A percentile compares a stretch with the other conserved stretches of the same genome.
Evolutionary conservation across 768 basidiomycete species (phyloP).

Genomic region (Russula emetica): DNA sequence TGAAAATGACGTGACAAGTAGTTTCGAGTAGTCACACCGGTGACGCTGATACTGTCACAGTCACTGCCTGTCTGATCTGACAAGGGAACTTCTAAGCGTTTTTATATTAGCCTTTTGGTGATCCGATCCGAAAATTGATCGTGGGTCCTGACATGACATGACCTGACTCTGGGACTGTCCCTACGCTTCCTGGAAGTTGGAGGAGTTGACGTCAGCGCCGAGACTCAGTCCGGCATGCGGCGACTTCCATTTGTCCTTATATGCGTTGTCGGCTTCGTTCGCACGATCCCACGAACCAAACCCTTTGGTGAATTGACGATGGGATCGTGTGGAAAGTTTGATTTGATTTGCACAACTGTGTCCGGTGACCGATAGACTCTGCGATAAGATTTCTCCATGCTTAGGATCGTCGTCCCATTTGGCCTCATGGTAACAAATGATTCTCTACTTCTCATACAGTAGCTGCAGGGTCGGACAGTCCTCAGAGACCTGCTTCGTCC

Average conservation of each 20-base stretch:
- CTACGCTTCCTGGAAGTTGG: slow-evolving; percentile 20
- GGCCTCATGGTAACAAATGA: neutral
- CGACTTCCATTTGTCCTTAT: slow-evolving; percentile 27
- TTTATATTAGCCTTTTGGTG: slow-evolving; percentile 27
- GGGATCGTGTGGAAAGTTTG: slow-evolving; percentile 9
- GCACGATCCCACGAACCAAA: slow-evolving; percentile 14
- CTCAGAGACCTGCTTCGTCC: slow-evolving; percentile 1
- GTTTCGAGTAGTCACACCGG: slow-evolving; percentile 1
- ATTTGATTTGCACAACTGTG: neutral
- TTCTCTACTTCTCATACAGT: neutral
- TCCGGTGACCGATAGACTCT: slow-evolving; percentile 12
- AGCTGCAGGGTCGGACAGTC: neutral
- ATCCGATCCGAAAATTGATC: slow-evolving; percentile 28
- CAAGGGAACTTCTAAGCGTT: slow-evolving; percentile 17
- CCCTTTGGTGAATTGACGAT: slow-evolving; percentile 3
- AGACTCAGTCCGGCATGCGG: slow-evolving; percentile 17
- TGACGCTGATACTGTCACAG: slow-evolving; percentile 8
- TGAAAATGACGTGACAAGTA: slow-evolving; percentile 7
- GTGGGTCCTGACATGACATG: slow-evolving; percentile 22
- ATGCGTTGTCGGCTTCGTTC: slow-evolving; percentile 15
- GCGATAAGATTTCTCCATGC: slow-evolving; percentile 12
- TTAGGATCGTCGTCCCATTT: slow-evolving; percentile 7
- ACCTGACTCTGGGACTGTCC: slow-evolving; percentile 13
- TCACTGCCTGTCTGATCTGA: slow-evolving; percentile 14
- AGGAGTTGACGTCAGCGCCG: slow-evolving; percentile 26